A percentile compares a stretch with the other conserved stretches of the same genome.
These are phyloP conservation scores for Xerocomus nothofagi DNA, from an alignment of 1,284 basidiomycete species.

Conservation along the genomic window DNA sequence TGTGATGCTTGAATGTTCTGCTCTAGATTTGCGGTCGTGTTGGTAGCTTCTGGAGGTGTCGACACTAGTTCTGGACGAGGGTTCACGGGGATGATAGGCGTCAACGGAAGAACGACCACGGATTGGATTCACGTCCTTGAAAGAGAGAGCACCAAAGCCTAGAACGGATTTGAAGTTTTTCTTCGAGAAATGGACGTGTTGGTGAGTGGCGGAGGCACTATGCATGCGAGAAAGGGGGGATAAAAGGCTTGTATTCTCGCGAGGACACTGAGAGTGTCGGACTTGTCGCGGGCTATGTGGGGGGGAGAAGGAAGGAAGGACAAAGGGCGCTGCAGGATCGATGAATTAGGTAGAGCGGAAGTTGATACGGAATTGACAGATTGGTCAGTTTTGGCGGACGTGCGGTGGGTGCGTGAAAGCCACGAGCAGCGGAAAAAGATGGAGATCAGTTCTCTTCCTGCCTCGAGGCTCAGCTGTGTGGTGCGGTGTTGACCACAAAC, in stretches of 20 bases:
- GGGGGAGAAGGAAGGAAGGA: constrained; percentile 23
- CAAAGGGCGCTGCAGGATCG: constrained; percentile 27
- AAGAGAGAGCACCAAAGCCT: constrained; percentile 36
- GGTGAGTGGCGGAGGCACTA: constrained; percentile 39
- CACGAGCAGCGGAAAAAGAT: constrained; percentile 37
- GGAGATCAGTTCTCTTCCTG: constrained; percentile 26
- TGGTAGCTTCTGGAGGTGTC: constrained; percentile 34
- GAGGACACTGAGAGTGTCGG: constrained; percentile 20
- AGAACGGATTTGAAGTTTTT: constrained; percentile 45
- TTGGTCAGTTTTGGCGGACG: constrained; percentile 34
- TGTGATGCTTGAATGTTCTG: constrained; percentile 35
- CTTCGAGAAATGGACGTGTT: constrained; percentile 37
- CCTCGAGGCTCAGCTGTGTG: constrained; percentile 31
- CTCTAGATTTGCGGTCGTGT: constrained; percentile 28
- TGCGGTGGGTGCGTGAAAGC: constrained; percentile 38
- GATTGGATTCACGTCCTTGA: constrained; percentile 32
- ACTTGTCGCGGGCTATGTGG: constrained; percentile 26
- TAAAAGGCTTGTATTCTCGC: constrained; percentile 23
- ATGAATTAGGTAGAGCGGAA: constrained; percentile 36
- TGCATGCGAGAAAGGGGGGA: constrained; percentile 39
- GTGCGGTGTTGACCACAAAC: constrained; percentile 22
- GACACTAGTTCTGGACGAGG: constrained; percentile 32
- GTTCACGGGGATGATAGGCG: constrained; percentile 25
- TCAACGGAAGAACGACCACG: constrained; percentile 33
- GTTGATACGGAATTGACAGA: constrained; percentile 30